A percentile compares a stretch with the other conserved stretches of the same genome.
Conservation (phyloP, 768 basidiomycete genomes). For the Agaricus sinodeliciosus region DNA sequence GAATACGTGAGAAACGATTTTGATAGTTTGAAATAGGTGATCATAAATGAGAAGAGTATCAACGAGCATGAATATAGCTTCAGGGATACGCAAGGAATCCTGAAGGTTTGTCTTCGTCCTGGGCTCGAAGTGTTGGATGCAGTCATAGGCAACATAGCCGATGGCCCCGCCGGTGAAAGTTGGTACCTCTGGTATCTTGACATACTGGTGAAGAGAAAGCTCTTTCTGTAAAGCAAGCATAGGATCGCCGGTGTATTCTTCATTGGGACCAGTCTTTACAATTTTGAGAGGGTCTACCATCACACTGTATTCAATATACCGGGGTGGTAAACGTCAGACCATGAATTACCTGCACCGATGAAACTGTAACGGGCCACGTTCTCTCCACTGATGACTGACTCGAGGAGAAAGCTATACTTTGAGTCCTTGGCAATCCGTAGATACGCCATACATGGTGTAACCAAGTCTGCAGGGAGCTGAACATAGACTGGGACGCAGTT, state of each 20-base stretch:
- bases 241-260: slow-evolving; percentile 84
- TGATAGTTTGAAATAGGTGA: slow-evolving; percentile 91
- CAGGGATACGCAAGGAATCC: slow-evolving; percentile 86
- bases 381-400: slow-evolving; percentile 88
- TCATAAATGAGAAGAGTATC: slow-evolving; percentile 96
- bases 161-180: slow-evolving; percentile 98
- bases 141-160: slow-evolving; percentile 96
- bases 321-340: not conserved
- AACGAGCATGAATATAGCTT: slow-evolving; percentile 94
- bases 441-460: slow-evolving; percentile 97
- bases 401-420: slow-evolving; percentile 91
- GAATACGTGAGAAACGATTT: slow-evolving; percentile 95
- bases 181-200: slow-evolving; percentile 85
- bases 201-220: slow-evolving; percentile 79
- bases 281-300: slow-evolving; percentile 85
- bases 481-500: slow-evolving; percentile 93
- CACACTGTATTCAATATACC: not conserved
- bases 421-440: slow-evolving; percentile 88
- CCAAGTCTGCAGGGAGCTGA: slow-evolving; percentile 89
- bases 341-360: slow-evolving; percentile 78
- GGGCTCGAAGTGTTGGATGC: slow-evolving; percentile 94
- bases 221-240: slow-evolving; percentile 79
- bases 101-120: slow-evolving; percentile 70
- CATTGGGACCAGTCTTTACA: slow-evolving; percentile 79
- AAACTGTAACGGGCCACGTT: slow-evolving; percentile 92